phyloP scores from a whole-genome alignment of 1,284 basidiomycete species.

The Microbotryum violaceum region DNA sequence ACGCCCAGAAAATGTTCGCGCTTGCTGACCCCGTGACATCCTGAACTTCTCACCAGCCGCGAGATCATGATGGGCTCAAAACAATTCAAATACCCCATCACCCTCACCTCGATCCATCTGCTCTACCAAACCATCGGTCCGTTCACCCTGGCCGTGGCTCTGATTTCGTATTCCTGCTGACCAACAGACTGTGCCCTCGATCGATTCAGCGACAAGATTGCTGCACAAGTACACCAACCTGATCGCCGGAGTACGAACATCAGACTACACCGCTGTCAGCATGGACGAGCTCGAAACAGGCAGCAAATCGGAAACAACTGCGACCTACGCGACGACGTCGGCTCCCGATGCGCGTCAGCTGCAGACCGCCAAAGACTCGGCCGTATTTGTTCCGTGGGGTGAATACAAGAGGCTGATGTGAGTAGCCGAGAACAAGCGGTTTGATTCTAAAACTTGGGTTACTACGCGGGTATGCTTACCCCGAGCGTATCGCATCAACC shows the following conservation, averaged over 20 bases:
- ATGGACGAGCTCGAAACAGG: not conserved
- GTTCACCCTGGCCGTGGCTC: not conserved
- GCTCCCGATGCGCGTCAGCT: too few species aligned
- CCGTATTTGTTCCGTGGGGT: slow-evolving; percentile 8
- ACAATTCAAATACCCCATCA: slow-evolving; percentile 30
- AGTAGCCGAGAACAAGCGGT: not conserved
- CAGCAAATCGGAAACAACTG: not conserved
- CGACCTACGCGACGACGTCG: not conserved
- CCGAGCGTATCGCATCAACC: not conserved
- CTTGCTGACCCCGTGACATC: not conserved
- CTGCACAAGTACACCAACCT: slow-evolving; percentile 24
- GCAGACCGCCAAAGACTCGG: not conserved
- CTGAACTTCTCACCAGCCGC: slow-evolving; percentile 6
- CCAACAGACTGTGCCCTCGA: not conserved
- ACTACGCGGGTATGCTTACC: not conserved
- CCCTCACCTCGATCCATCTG: slow-evolving; percentile 26
- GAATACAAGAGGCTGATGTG: slow-evolving; percentile 18
- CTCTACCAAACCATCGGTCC: slow-evolving; percentile 20
- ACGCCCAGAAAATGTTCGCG: too few species aligned
- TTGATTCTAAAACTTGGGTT: not conserved
- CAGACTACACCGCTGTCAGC: slow-evolving; percentile 14
- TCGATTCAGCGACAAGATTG: slow-evolving; percentile 14
- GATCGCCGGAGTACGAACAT: slow-evolving; percentile 17
- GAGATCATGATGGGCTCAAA: slow-evolving; percentile 23
- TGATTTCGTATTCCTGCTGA: not conserved